phyloP scores from a whole-genome alignment of 495 filamentous ascomycete species.

The Tuber calosporum region DNA sequence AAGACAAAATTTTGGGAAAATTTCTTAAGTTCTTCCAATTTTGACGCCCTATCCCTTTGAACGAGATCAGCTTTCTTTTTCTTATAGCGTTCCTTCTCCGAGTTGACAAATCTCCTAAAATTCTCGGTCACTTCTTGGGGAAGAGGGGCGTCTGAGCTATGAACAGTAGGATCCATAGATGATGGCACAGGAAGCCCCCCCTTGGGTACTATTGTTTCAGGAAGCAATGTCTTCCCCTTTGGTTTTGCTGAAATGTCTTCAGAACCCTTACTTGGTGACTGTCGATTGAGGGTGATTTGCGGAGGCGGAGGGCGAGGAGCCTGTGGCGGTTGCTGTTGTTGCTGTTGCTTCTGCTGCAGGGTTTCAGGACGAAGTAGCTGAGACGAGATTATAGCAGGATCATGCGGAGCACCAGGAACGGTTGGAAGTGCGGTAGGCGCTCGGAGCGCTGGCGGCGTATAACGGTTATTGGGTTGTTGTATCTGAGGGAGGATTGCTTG shows the following conservation, averaged over 20 bases:
- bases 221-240: constrained; percentile 34
- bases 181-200: constrained; percentile 18
- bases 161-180: constrained; percentile 18
- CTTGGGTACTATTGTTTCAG: constrained; percentile 37
- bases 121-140: constrained; percentile 28
- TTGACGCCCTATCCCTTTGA: constrained; percentile 71
- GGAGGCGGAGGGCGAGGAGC: constrained; percentile 36
- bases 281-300: constrained; percentile 35
- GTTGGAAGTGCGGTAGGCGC: constrained; percentile 66
- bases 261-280: constrained; percentile 16
- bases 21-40: constrained; percentile 87
- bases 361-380: constrained; percentile 55
- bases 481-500: constrained; percentile 45
- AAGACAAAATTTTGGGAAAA: constrained; percentile 93
- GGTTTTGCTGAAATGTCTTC: constrained; percentile 34
- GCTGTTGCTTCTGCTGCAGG: constrained; percentile 43
- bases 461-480: constrained; percentile 57
- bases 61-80: constrained; percentile 64
- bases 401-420: constrained; percentile 64
- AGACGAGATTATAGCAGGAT: constrained; percentile 75
- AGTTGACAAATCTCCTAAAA: constrained; percentile 46
- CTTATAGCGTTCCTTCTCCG: constrained; percentile 63
- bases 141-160: constrained; percentile 22
- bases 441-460: constrained; percentile 80
- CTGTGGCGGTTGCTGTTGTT: constrained; percentile 31